A percentile compares a stretch with the other conserved stretches of the same genome.
phyloP scores from a whole-genome alignment of 768 basidiomycete genomes.

The Goffeauzyma gilvescens region DNA sequence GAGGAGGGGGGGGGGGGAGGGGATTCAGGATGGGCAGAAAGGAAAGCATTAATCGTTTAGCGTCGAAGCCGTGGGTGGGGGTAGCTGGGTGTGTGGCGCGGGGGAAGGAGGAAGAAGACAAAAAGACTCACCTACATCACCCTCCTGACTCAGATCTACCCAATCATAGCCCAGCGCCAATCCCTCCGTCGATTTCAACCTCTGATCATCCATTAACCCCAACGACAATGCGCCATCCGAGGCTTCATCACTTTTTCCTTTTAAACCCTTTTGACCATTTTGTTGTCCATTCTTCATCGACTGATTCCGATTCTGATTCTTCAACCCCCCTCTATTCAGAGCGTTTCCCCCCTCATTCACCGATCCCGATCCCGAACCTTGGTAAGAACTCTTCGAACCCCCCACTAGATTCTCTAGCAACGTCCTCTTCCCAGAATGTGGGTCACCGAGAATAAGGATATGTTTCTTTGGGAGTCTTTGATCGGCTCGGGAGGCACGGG shows the following conservation, averaged over 20 bases:
- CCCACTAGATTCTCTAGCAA: too few species aligned
- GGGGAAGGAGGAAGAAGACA: background rate
- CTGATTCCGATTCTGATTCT: too few species aligned
- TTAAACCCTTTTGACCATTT: too few species aligned
- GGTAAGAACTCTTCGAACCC: too few species aligned
- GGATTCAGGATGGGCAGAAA: conserved; percentile 51
- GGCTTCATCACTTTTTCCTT: too few species aligned
- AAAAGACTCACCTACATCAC: conserved; percentile 59
- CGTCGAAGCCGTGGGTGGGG: too few species aligned
- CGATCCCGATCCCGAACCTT: too few species aligned
- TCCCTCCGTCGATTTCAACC: conserved; percentile 18
- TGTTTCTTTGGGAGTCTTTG: conserved; percentile 62
- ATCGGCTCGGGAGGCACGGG: conserved; percentile 59
- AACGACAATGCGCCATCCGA: conserved; percentile 2
- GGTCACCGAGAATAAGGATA: conserved; percentile 52
- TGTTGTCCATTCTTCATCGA: too few species aligned
- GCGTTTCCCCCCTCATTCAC: too few species aligned
- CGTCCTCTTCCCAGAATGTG: conserved; percentile 58
- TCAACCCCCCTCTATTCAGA: too few species aligned
- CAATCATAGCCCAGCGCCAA: conserved; percentile 86
- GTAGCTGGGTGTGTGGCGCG: too few species aligned
- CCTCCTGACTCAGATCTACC: conserved; percentile 75
- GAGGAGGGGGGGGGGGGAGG: conserved; percentile 60
- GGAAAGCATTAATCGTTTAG: too few species aligned
- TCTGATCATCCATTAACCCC: conserved; percentile 38